These are phyloP conservation scores for Suillus spraguei DNA, from an alignment of 768 basidiomycete species.

Conservation along the genomic window DNA sequence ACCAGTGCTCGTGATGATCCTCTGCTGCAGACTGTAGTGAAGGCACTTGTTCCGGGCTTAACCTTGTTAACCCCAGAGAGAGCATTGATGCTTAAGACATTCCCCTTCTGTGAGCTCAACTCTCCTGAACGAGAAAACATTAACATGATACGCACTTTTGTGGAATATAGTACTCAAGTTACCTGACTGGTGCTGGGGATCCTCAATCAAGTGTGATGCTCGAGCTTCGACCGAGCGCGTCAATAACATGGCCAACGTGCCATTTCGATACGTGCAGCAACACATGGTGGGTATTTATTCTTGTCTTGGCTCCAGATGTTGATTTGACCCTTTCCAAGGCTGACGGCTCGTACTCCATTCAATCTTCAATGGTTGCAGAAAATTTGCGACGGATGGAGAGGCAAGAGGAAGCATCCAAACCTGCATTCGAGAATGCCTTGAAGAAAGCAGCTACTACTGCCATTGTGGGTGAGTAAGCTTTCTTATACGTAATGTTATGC, in stretches of 20 bases:
- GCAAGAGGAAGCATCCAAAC: conserved; percentile 12
- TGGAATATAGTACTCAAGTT: conserved; percentile 10
- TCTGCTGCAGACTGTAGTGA: background rate
- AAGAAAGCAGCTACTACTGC: conserved; percentile 16
- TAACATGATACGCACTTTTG: background rate
- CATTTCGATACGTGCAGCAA: conserved; percentile 9
- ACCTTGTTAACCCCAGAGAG: conserved; percentile 6
- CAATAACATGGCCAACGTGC: conserved; percentile 8
- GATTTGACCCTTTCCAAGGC: background rate
- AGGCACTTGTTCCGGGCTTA: background rate
- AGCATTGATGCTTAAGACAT: background rate
- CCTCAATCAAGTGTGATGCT: conserved; percentile 12
- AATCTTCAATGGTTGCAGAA: conserved; percentile 17
- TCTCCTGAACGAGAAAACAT: background rate
- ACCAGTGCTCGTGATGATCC: conserved; percentile 6
- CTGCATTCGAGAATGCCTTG: conserved; percentile 14
- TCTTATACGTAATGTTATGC: background rate
- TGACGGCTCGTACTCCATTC: background rate
- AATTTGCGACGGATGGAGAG: conserved; percentile 21
- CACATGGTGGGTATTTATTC: conserved; percentile 5
- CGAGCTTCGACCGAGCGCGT: background rate
- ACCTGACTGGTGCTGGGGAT: conserved; percentile 18
- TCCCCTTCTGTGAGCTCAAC: conserved; percentile 11
- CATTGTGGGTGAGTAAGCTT: conserved; percentile 14
- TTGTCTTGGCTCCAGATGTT: background rate